Evolutionary conservation across 805 yeast species (phyloP).

Genomic region (Metschnikowia sp.): DNA sequence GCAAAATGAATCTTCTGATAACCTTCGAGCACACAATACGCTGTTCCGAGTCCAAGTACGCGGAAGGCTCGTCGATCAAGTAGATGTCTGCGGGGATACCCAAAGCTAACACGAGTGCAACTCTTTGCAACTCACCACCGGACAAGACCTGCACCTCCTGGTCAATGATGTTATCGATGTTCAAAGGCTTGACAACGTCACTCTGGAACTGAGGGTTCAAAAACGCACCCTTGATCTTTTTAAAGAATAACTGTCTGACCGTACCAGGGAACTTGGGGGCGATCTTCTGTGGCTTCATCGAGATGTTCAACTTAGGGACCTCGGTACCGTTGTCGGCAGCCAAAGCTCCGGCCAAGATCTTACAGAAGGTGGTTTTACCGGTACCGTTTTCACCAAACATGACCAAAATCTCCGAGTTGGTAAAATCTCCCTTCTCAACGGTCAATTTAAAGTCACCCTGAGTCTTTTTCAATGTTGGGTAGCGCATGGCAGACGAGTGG

Average conservation of each 20-base stretch:
- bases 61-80: conserved; percentile 97
- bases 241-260: conserved; percentile 94
- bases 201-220: conserved; percentile 97
- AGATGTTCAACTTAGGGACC: conserved; percentile 85
- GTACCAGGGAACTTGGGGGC: conserved; percentile 99
- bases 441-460: conserved; percentile 92
- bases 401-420: conserved; percentile 94
- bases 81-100: conserved; percentile 96
- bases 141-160: conserved; percentile 97
- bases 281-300: conserved; percentile 99
- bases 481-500: conserved; percentile 71
- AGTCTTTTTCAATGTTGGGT: conserved; percentile 83
- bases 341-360: conserved; percentile 88
- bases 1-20: conserved; percentile 92
- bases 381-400: conserved; percentile 99
- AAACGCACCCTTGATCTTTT: conserved; percentile 92
- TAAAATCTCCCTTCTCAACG: conserved; percentile 84
- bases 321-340: conserved; percentile 78
- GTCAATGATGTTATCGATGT: conserved; percentile 90
- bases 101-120: conserved; percentile 90
- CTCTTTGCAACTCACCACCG: conserved; percentile 99
- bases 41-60: conserved; percentile 98
- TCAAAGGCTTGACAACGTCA: conserved; percentile 94
- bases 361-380: conserved; percentile 98
- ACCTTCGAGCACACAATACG: conserved; percentile 99